Evolutionary conservation across 352 stramenopile genomes (phyloP).

Genomic region (Saprolegnia diclina): DNA sequence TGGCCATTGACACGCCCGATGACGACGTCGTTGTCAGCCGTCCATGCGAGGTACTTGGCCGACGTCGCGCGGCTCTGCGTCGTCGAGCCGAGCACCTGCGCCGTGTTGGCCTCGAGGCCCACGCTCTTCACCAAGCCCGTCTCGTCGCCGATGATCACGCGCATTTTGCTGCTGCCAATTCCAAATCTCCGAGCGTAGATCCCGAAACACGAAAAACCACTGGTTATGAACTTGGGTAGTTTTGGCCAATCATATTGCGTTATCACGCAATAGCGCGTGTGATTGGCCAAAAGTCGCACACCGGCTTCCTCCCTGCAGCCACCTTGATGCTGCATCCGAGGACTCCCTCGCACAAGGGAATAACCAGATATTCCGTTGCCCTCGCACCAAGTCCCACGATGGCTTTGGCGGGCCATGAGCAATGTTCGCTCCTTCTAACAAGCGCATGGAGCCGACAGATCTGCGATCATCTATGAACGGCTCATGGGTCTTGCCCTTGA

Average conservation of each 20-base stretch:
- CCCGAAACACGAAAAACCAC: conserved; percentile 11
- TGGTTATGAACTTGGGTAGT: conserved; percentile 7
- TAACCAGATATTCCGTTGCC: no score
- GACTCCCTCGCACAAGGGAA: no score
- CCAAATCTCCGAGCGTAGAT: neutral
- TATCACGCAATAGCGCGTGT: neutral
- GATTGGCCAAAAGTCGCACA: neutral
- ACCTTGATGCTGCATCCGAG: no score
- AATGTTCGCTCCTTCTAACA: no score
- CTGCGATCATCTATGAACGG: no score
- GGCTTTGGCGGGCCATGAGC: no score
- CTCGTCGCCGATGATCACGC: conserved; percentile 73
- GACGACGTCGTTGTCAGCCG: conserved; percentile 43
- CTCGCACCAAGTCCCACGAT: no score
- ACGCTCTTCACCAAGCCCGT: conserved; percentile 78
- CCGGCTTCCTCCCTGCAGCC: no score
- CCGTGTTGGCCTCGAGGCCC: conserved; percentile 63
- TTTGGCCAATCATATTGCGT: conserved; percentile 3
- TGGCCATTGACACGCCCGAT: conserved; percentile 50
- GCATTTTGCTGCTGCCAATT: conserved; percentile 39
- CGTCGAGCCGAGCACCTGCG: conserved; percentile 47
- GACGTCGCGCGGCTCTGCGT: conserved; percentile 17
- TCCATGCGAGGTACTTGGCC: conserved; percentile 23
- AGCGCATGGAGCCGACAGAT: no score
- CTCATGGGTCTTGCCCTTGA: no score